Base-by-base conservation (phyloP, 495 filamentous ascomycete species). In the Penicillium tannophilum region DNA sequence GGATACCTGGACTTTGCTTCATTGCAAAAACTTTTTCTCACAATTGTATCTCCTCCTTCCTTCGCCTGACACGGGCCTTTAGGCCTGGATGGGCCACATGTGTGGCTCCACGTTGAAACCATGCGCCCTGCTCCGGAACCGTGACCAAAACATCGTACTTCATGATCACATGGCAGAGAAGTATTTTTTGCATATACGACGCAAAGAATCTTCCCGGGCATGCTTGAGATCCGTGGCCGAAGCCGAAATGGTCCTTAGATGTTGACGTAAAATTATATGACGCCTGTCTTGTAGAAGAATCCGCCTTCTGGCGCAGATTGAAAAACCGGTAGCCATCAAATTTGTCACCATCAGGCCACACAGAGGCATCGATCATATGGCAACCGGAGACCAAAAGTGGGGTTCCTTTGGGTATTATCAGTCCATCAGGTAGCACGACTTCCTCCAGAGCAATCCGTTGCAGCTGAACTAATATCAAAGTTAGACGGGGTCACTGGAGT, bases 181-280 rank as follows among this genome's bases (percentile, higher is more conserved):
- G 66, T 35, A 81, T 71, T 65, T 86, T 86, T 57, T 82, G 68
- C 58, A 81, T 72, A 4, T 71, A 72, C 2, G 70, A 66, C 0
- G 81, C 82, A 53, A 86, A 85, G 66, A 83, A 85, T 14, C 84
- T 65, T 0, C 84, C 84, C 0, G 82, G 82, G 61, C 83, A 86
- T 1, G 66, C 66, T 23, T 70, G 60, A 6, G 69, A 73, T n/a
- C 84, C 84, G 14, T 75, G 59, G 2, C 84, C 83, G 57, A 85
- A 86, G 52, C 74, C 72, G 42, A 84, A 58, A 52, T 76, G 70
- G 4, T 74, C 63, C 9, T 75, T 67, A 2, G 70, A 64, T 10
- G 82, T 77, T 31, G 74, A 69, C 8, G 75, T 72, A 58, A 79
- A 82, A 26, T 81, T 75, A 46, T 74, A 62, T 9, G 59, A 14